Conservation (phyloP, 2,329 filamentous ascomycete genomes). For the Colletotrichum plurivorum region DNA sequence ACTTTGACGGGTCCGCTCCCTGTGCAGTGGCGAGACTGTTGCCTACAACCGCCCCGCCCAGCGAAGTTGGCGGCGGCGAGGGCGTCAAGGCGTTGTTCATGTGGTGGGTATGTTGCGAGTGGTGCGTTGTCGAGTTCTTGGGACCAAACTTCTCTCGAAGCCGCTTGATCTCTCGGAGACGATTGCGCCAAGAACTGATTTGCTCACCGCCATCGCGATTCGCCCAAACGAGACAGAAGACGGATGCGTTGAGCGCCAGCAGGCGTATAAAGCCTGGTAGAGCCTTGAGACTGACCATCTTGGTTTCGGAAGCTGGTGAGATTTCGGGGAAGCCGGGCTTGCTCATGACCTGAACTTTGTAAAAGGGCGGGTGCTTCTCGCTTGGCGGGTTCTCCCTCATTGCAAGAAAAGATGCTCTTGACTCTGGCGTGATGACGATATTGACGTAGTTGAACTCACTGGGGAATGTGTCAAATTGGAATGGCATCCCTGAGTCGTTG, state of each 20-base stretch:
- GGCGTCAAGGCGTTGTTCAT: constrained; percentile 46
- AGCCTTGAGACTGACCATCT: constrained; percentile 87
- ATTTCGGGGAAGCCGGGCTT: constrained; percentile 92
- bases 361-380: constrained; percentile 71
- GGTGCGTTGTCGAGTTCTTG: constrained; percentile 55
- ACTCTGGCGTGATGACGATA: constrained; percentile 94
- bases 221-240: constrained; percentile 93
- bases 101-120: constrained; percentile 36
- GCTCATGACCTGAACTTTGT: constrained; percentile 90
- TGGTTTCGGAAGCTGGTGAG: constrained; percentile 89
- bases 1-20: constrained; percentile 53
- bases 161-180: constrained; percentile 86
- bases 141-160: constrained; percentile 78
- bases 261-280: constrained; percentile 89
- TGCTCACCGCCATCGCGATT: constrained; percentile 84
- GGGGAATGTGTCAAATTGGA: constrained; percentile 91
- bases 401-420: constrained; percentile 81
- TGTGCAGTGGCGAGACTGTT: constrained; percentile 29
- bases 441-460: constrained; percentile 98
- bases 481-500: constrained; percentile 93
- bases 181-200: constrained; percentile 89
- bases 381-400: constrained; percentile 61
- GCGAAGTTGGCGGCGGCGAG: constrained; percentile 49
- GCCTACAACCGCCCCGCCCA: constrained; percentile 48
- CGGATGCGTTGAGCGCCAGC: constrained; percentile 91